phyloP scores from a whole-genome alignment of 2,329 filamentous ascomycete species.

The Dactylonectria macrodidyma region DNA sequence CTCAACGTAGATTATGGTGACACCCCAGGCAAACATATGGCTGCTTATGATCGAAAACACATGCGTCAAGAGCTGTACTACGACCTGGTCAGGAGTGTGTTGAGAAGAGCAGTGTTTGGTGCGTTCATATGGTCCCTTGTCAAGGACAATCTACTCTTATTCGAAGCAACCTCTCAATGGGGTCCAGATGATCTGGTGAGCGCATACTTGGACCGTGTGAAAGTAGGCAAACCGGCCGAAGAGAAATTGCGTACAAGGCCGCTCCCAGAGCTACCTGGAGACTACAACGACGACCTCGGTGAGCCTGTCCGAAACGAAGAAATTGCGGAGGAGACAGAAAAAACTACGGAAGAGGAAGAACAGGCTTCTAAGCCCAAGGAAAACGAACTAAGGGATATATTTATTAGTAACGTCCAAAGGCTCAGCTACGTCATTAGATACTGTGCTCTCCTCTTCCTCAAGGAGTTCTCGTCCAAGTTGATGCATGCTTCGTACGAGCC shows the following conservation, averaged over 20 bases:
- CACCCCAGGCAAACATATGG: constrained; percentile 1
- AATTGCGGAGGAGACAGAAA: no score
- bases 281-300: background rate
- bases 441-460: constrained; percentile 38
- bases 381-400: no score
- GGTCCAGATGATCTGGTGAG: no score
- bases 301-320: background rate
- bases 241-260: no score
- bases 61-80: constrained; percentile 32
- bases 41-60: constrained; percentile 9
- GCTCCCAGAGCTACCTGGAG: no score
- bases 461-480: constrained; percentile 42
- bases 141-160: background rate
- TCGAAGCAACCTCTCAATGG: background rate
- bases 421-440: constrained; percentile 31
- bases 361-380: background rate
- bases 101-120: constrained; percentile 41
- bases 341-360: background rate
- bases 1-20: constrained; percentile 22
- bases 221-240: no score
- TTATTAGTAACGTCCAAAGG: background rate
- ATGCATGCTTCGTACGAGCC: constrained; percentile 40
- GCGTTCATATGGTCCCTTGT: constrained; percentile 38
- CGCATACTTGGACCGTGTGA: no score
- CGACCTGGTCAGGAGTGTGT: constrained; percentile 34